Conservation (phyloP, 2,329 filamentous ascomycete species). For the Neocucurbitaria cava region DNA sequence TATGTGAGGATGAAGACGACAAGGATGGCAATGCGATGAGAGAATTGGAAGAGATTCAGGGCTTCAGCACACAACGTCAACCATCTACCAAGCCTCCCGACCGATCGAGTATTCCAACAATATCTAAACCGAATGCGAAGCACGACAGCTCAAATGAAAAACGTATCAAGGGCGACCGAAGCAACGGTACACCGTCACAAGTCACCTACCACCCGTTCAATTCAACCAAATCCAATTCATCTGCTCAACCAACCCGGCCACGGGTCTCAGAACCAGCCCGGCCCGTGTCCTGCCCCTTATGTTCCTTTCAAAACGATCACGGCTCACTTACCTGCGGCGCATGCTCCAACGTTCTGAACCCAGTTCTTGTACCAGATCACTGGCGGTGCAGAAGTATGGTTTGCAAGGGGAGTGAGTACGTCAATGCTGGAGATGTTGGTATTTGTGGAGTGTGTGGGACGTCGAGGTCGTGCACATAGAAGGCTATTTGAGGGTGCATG, state of each 20-base stretch:
- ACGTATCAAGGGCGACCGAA: not conserved
- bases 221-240: slow-evolving; percentile 3
- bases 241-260: not conserved
- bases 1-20: slow-evolving; percentile 73
- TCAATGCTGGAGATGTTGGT: slow-evolving; percentile 73
- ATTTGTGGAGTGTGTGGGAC: slow-evolving; percentile 72
- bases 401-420: slow-evolving; percentile 66
- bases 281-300: slow-evolving; percentile 62
- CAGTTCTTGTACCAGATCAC: slow-evolving; percentile 59
- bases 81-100: slow-evolving; percentile 3
- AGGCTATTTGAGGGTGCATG: too few relatives aligned
- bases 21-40: slow-evolving; percentile 49
- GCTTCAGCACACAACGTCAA: slow-evolving; percentile 41
- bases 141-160: not conserved
- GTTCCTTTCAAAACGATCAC: slow-evolving; percentile 69
- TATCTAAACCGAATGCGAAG: not conserved
- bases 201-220: slow-evolving; percentile 19
- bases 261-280: slow-evolving; percentile 7
- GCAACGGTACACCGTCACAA: not conserved
- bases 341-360: slow-evolving; percentile 74
- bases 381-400: slow-evolving; percentile 68
- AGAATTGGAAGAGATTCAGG: slow-evolving; percentile 73
- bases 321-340: slow-evolving; percentile 67
- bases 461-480: too few relatives aligned
- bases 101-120: not conserved